phyloP scores from a whole-genome alignment of 352 stramenopile species.

The Peronospora belbahrii region DNA sequence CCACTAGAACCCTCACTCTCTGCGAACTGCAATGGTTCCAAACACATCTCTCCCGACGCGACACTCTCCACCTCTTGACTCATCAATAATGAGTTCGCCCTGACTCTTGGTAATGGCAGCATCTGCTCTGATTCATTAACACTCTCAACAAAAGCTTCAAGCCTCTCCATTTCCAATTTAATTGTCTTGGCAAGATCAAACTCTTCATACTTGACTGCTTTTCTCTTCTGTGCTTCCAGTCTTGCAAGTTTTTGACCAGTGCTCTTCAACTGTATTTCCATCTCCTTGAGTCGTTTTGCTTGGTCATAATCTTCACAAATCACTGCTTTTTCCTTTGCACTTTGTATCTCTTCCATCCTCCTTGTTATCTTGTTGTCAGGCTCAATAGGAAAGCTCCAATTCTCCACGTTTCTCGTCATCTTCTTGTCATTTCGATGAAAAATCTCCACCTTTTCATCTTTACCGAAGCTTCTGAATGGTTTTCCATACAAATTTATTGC shows the following conservation, averaged over 20 bases:
- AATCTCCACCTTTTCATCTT: slow-evolving; percentile 26
- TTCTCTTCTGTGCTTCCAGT: slow-evolving; percentile 81
- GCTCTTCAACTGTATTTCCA: slow-evolving; percentile 87
- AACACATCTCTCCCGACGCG: slow-evolving; percentile 58
- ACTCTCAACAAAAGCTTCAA: slow-evolving; percentile 57
- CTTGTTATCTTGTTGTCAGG: slow-evolving; percentile 83
- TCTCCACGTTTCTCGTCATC: neutral
- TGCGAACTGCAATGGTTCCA: slow-evolving; percentile 25
- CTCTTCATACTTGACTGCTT: slow-evolving; percentile 87
- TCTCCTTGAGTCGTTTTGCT: slow-evolving; percentile 71
- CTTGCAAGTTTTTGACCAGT: slow-evolving; percentile 81
- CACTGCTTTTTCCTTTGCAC: slow-evolving; percentile 77
- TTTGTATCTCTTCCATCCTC: slow-evolving; percentile 84
- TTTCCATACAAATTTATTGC: slow-evolving; percentile 84
- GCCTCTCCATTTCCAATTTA: slow-evolving; percentile 77
- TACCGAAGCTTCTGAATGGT: no score
- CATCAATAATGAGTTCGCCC: slow-evolving; percentile 11
- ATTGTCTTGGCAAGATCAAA: slow-evolving; percentile 88
- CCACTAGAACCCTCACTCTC: slow-evolving; percentile 17
- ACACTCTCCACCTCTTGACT: slow-evolving; percentile 52
- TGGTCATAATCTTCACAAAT: slow-evolving; percentile 89
- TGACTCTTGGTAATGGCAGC: slow-evolving; percentile 23
- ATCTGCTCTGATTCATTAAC: slow-evolving; percentile 62
- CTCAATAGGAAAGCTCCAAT: slow-evolving; percentile 49
- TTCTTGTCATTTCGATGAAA: slow-evolving; percentile 18